Base-by-base conservation (phyloP, 345 rosid species). In the Pistacia vera region DNA sequence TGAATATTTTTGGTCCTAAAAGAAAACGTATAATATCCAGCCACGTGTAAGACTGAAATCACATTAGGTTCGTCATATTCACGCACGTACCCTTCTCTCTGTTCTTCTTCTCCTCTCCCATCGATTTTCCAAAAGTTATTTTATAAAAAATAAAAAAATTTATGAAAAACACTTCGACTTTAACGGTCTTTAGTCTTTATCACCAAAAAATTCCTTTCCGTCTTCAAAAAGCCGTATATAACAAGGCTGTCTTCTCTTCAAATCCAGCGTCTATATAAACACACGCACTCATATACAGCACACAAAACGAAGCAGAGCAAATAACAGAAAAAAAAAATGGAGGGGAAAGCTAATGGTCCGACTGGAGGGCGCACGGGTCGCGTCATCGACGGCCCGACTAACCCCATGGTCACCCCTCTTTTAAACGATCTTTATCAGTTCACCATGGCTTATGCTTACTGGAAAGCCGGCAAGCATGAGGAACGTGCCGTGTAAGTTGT, bases 361-460 rank as follows among this genome's bases (percentile, higher is more conserved):
- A 76, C 17, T 61, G 77, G 28, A 35, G 74, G 65, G 22, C 63
- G 46, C 51, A 22, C 76, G 78, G 86, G 86, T 84, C 84, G 85
- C 86, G 85, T 66, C 13, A 17, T 86, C 2, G 76, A 71, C 8
- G 88, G 86, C 12, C 98, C 99, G 46, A 91, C 98, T 5, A 96
- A 96, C 81, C 97, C 98, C 20, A 93, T 96, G 93, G 97, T 90
- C 0, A 93, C 99, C 9, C 98, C 99, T n/a, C 89, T 96, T 11
- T 82, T 93, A 68, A 96, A 93, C 62, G 99, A 96, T 89, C 98
- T 90, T 61, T 96, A 93, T 79, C 98, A 96, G 91, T 96, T 93
- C 85, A 90, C 98, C 73, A 94, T 96, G 98, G 92, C 98, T 56
- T 96, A 92, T 66, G 97, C 99, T 83, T 94, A 92, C 79, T 93